phyloP scores from a whole-genome alignment of 768 basidiomycete species.

The Botryobasidium botryosum region DNA sequence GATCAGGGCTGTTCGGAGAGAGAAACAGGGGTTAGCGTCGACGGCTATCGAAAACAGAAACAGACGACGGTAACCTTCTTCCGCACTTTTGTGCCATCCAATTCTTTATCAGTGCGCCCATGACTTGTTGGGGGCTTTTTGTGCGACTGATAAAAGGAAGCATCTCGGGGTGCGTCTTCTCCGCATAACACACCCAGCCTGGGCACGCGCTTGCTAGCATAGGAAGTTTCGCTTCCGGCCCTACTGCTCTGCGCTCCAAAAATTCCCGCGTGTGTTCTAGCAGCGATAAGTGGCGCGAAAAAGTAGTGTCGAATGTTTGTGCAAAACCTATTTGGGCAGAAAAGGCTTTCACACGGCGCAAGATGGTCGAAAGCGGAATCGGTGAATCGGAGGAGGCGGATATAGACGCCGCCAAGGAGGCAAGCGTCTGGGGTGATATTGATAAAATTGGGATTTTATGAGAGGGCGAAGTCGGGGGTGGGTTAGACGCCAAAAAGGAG shows the following conservation, averaged over 20 bases:
- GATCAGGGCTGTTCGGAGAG: conserved; percentile 39
- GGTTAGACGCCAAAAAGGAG: conserved; percentile 48
- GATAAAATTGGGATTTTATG: conserved; percentile 56
- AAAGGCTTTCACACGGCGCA: conserved; percentile 57
- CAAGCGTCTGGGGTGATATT: conserved; percentile 77
- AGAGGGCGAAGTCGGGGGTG: conserved; percentile 21
- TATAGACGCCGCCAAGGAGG: conserved; percentile 54
- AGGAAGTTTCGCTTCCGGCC: conserved; percentile 32
- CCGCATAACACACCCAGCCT: conserved; percentile 98
- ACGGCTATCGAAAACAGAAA: conserved; percentile 10
- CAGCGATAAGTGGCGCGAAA: conserved; percentile 74
- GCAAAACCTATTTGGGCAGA: conserved; percentile 53
- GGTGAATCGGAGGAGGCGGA: conserved; percentile 29
- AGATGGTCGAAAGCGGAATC: conserved; percentile 38
- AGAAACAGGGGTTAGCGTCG: not conserved
- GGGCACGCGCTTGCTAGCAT: conserved; percentile 96
- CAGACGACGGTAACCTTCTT: conserved; percentile 56
- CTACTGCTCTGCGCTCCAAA: conserved; percentile 39
- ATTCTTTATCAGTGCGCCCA: conserved; percentile 84
- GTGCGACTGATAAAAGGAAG: conserved; percentile 74
- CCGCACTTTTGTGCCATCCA: conserved; percentile 61
- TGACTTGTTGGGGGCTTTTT: conserved; percentile 87
- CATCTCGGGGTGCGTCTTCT: conserved; percentile 92
- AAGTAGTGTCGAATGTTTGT: conserved; percentile 89
- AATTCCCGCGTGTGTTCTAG: conserved; percentile 73